Base-by-base conservation (phyloP, 805 yeast species). In the Allodekkera sacchari region DNA sequence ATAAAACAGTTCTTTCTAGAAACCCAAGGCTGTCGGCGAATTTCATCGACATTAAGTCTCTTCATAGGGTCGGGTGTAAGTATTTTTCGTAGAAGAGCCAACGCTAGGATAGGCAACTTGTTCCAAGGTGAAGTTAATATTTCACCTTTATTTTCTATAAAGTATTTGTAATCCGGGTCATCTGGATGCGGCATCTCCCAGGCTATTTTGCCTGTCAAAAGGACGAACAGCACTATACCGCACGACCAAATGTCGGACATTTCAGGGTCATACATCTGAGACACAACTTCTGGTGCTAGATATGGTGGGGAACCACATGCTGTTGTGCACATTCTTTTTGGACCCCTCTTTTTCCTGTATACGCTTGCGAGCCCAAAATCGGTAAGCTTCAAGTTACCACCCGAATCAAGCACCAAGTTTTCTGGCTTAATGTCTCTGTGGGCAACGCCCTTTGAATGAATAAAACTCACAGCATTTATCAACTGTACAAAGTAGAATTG, bases 251-350 rank as follows among this genome's bases (percentile, higher is more conserved):
- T 53, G 52, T 79, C 87, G 1, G 76, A 62, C 3, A 50, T 41
- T 32, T 71, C 72, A 1, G 84, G 74, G 28, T 69, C 74, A 43
- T 81, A 81, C 8, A 34, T 39, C 4, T 66, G 65, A 3, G 57
- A 53, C 3, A 57, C 56, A 13, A 81, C 67, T 44, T 81, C 92
- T 2, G 92, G 92, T 1, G 92, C 89, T 62, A 78, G 69, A 47
- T 81, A 81, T 5, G 87, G 88, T 2, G 83, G 81, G 1, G 83
- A 75, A 0, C 89, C 82, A 52, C 85, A 71, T 20, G 78, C 66
- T 18, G 76, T 68, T 16, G 55, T 50, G 24, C 75, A 66, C 28
- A 63, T 34, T 35, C 75, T 52, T 30, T 59, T 61, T 4, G 62
- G 51, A 2, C 80, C 81, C 11, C 51, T 52, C 23, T 59, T 63